These are phyloP conservation scores for Emericellopsis cladophorae DNA, from an alignment of 2,329 filamentous ascomycete genomes.

Conservation along the genomic window DNA sequence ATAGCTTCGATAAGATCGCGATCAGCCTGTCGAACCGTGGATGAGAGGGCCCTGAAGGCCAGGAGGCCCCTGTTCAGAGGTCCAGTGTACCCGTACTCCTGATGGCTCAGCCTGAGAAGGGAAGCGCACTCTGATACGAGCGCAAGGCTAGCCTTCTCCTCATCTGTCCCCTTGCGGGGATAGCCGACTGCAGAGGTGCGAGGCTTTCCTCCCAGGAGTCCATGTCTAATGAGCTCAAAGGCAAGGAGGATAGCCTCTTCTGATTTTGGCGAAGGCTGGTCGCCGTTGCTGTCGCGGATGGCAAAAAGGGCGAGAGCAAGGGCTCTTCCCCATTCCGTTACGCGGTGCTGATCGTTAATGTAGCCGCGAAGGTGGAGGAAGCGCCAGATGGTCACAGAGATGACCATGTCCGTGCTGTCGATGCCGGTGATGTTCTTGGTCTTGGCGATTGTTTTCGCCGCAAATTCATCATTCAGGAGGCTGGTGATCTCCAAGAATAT, in stretches of 20 bases:
- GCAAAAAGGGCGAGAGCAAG: slow-evolving; percentile 56
- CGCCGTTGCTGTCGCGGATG: slow-evolving; percentile 40
- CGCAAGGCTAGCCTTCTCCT: slow-evolving; percentile 66
- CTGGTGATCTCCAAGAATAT: slow-evolving; percentile 51
- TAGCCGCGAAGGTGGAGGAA: slow-evolving; percentile 86
- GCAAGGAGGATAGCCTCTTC: slow-evolving; percentile 74
- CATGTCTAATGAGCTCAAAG: slow-evolving; percentile 72
- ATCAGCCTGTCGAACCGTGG: slow-evolving; percentile 64
- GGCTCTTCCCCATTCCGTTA: slow-evolving; percentile 76
- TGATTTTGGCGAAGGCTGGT: slow-evolving; percentile 31
- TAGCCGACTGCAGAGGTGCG: slow-evolving; percentile 41
- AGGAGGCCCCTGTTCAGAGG: slow-evolving; percentile 84
- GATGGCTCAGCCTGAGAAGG: slow-evolving; percentile 69
- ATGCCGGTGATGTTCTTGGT: slow-evolving; percentile 48
- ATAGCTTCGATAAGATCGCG: slow-evolving; percentile 79
- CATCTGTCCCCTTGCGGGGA: slow-evolving; percentile 45
- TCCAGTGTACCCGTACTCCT: slow-evolving; percentile 82
- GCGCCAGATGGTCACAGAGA: slow-evolving; percentile 68
- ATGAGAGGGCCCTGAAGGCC: slow-evolving; percentile 72
- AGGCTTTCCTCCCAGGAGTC: slow-evolving; percentile 61
- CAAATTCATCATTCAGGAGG: slow-evolving; percentile 57
- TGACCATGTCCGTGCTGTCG: slow-evolving; percentile 51
- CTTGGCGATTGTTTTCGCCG: slow-evolving; percentile 51
- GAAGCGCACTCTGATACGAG: slow-evolving; percentile 80
- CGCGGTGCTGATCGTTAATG: slow-evolving; percentile 61